These are phyloP conservation scores for Fonsecaea monophora DNA, from an alignment of 2,329 filamentous ascomycete genomes.

Conservation along the genomic window DNA sequence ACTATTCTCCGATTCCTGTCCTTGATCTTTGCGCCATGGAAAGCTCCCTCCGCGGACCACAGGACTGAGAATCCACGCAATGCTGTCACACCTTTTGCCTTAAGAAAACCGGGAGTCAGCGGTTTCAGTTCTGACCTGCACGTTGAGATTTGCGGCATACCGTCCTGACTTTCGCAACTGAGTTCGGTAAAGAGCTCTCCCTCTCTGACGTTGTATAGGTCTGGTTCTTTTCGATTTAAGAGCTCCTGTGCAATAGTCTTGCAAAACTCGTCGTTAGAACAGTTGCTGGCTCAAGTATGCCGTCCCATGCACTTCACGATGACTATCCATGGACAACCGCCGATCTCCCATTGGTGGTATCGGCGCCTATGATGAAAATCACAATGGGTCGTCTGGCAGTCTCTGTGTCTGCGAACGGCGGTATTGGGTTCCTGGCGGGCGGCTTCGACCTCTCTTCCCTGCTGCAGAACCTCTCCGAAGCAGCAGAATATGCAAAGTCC, in stretches of 20 bases:
- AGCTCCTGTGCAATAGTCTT: background rate
- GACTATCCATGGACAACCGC: slow-evolving; percentile 64
- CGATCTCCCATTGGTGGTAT: slow-evolving; percentile 61
- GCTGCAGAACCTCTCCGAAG: slow-evolving; percentile 43
- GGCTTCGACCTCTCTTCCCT: slow-evolving; percentile 56
- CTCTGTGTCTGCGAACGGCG: slow-evolving; percentile 64
- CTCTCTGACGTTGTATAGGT: background rate
- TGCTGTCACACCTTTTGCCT: background rate
- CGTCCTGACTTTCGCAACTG: background rate
- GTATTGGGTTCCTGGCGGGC: slow-evolving; percentile 63
- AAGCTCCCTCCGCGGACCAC: slow-evolving; percentile 5
- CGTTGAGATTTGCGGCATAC: background rate
- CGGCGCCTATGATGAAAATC: slow-evolving; percentile 74
- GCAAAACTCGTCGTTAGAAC: background rate
- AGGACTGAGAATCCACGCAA: background rate
- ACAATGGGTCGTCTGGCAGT: slow-evolving; percentile 63
- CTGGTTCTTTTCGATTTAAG: background rate
- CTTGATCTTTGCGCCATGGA: slow-evolving; percentile 6
- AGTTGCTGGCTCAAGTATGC: slow-evolving; percentile 11
- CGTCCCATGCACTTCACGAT: slow-evolving; percentile 23
- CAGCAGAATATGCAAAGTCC: slow-evolving; percentile 40
- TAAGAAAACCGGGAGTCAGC: background rate
- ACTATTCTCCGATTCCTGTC: background rate
- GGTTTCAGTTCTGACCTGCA: background rate
- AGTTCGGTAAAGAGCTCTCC: background rate